A percentile compares a stretch with the other conserved stretches of the same genome.
Evolutionary conservation across 2,329 filamentous ascomycete species (phyloP).

Genomic region (Conoideocrella luteorostrata): DNA sequence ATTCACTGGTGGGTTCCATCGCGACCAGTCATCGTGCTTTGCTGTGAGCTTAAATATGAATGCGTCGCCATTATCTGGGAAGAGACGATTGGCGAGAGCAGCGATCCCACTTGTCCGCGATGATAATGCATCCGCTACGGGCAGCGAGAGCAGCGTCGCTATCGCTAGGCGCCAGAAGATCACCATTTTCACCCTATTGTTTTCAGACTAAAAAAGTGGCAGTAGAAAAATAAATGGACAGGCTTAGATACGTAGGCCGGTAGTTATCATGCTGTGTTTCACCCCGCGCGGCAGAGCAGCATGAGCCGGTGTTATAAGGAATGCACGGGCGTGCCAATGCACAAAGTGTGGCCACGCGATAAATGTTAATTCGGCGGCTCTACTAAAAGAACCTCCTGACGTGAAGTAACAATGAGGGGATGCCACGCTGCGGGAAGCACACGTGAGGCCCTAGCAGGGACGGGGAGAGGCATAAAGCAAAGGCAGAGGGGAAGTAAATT

Average conservation of each 20-base stretch:
- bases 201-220: too few relatives aligned
- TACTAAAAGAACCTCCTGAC: too few relatives aligned
- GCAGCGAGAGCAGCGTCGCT: neutral
- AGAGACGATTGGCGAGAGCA: slow-evolving; percentile 13
- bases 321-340: too few relatives aligned
- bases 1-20: slow-evolving; percentile 14
- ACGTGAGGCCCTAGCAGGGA: neutral
- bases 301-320: too few relatives aligned
- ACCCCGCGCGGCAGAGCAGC: too few relatives aligned
- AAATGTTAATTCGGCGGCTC: too few relatives aligned
- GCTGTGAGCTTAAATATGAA: slow-evolving; percentile 14
- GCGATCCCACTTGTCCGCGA: slow-evolving; percentile 11
- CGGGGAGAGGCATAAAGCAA: neutral
- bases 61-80: slow-evolving; percentile 8
- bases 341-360: too few relatives aligned
- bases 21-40: slow-evolving; percentile 12
- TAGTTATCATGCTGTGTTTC: too few relatives aligned
- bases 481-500: neutral
- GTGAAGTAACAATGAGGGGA: too few relatives aligned
- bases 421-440: neutral
- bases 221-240: neutral
- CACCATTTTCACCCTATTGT: neutral
- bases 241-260: too few relatives aligned
- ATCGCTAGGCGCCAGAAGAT: neutral
- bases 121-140: neutral